Conservation (phyloP, 371 early-diverging fungal genomes). For the Saksenaea oblongispora region DNA sequence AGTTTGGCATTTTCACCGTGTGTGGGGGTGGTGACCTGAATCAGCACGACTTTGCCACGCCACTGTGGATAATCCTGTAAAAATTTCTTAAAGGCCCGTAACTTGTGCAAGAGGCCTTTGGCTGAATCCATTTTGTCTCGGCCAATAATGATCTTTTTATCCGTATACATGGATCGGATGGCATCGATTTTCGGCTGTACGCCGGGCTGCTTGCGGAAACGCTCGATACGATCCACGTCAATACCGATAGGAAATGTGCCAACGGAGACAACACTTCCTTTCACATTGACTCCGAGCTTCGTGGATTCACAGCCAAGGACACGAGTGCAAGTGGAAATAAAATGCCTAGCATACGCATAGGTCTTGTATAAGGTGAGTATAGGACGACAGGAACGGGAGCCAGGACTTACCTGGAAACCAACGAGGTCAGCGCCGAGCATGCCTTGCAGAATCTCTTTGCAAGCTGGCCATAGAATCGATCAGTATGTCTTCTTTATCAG, state of each 20-base stretch:
- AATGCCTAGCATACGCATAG: constrained; percentile 97
- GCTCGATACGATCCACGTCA: constrained; percentile 72
- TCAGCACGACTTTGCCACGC: constrained; percentile 86
- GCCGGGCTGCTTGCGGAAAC: constrained; percentile 46
- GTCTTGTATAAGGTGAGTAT: constrained; percentile 53
- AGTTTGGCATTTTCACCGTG: constrained; percentile 64
- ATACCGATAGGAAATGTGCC: constrained; percentile 99
- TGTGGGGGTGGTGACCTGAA: constrained; percentile 75
- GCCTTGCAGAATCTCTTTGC: constrained; percentile 90
- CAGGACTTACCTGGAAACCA: constrained; percentile 78
- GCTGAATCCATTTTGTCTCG: constrained; percentile 98
- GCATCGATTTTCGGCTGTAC: constrained; percentile 77
- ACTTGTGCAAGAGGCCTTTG: constrained; percentile 97
- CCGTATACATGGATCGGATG: constrained; percentile 84
- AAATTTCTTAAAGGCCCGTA: constrained; percentile 94
- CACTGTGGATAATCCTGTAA: constrained; percentile 88
- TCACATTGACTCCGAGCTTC: constrained; percentile 77
- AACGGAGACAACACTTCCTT: constrained; percentile 77
- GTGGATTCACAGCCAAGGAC: constrained; percentile 92
- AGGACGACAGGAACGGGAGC: neutral
- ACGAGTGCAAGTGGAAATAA: constrained; percentile 90
- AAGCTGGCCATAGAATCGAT: constrained; percentile 50
- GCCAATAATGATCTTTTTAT: constrained; percentile 95
- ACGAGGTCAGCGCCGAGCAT: constrained; percentile 91
- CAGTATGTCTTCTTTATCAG: neutral